These are phyloP conservation scores for Talaromyces wortmannii DNA, from an alignment of 495 filamentous ascomycete species.

Conservation along the genomic window DNA sequence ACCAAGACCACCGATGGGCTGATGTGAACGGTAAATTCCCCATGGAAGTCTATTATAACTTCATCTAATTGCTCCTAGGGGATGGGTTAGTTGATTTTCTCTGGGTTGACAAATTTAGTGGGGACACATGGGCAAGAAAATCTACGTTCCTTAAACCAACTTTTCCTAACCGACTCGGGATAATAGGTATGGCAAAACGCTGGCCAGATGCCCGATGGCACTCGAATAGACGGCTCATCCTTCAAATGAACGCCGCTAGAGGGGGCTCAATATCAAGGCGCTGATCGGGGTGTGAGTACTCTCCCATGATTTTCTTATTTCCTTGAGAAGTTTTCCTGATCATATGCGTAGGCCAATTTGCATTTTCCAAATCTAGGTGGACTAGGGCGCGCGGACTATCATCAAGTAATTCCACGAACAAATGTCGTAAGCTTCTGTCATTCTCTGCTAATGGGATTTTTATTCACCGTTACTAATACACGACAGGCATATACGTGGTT, in stretches of 20 bases:
- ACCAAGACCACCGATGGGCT: slow-evolving; percentile 1
- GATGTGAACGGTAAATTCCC: slow-evolving; percentile 1
- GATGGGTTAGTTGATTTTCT: slow-evolving; percentile 5
- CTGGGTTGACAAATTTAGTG: slow-evolving; percentile 16
- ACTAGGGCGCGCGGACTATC: slow-evolving; percentile 6
- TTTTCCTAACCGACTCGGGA: not conserved
- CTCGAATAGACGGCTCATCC: not conserved
- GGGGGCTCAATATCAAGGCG: slow-evolving; percentile 1
- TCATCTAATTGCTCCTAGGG: not conserved
- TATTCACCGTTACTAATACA: not conserved
- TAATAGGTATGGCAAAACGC: slow-evolving; percentile 2
- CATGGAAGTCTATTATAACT: not conserved
- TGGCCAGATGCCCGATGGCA: not conserved
- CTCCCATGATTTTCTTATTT: not conserved
- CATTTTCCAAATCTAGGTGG: slow-evolving; percentile 7
- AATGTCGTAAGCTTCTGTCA: slow-evolving; percentile 1
- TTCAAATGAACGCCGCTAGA: slow-evolving; percentile 2
- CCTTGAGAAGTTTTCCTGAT: not conserved
- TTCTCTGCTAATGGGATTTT: not conserved
- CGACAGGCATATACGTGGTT: slow-evolving; percentile 6
- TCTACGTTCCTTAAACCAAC: not conserved
- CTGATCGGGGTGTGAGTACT: slow-evolving; percentile 5
- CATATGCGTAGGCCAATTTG: slow-evolving; percentile 3
- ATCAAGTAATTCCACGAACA: slow-evolving; percentile 4
- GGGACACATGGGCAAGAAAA: not conserved